These are phyloP conservation scores for Trametopsis cervina DNA, from an alignment of 768 basidiomycete genomes.

Conservation along the genomic window DNA sequence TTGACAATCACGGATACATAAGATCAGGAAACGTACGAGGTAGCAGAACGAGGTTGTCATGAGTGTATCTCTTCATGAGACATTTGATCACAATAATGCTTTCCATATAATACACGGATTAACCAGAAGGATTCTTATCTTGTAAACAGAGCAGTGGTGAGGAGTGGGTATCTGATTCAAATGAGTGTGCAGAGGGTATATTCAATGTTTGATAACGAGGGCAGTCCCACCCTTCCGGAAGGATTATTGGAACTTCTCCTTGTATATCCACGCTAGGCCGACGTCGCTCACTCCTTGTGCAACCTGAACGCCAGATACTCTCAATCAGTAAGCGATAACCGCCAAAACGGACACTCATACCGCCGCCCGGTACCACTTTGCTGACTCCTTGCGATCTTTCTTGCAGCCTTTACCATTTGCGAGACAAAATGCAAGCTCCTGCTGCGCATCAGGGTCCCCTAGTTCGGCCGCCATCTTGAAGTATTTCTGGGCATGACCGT, in stretches of 20 bases:
- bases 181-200: background rate
- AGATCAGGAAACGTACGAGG: too few relatives aligned
- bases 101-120: too few relatives aligned
- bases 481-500: slow-evolving; percentile 55
- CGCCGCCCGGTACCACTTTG: slow-evolving; percentile 88
- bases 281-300: slow-evolving; percentile 74
- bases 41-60: too few relatives aligned
- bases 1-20: too few relatives aligned
- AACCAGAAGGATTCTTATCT: too few relatives aligned
- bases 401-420: slow-evolving; percentile 86
- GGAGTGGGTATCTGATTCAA: background rate
- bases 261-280: slow-evolving; percentile 88
- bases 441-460: slow-evolving; percentile 84
- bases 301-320: slow-evolving; percentile 33
- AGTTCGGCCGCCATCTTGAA: slow-evolving; percentile 78
- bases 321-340: background rate
- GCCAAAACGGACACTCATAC: slow-evolving; percentile 32
- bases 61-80: too few relatives aligned
- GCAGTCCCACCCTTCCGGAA: background rate
- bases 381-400: slow-evolving; percentile 80
- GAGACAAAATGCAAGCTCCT: slow-evolving; percentile 78
- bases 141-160: too few relatives aligned
- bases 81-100: too few relatives aligned
- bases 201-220: background rate
- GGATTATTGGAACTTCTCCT: slow-evolving; percentile 69